A percentile compares a stretch with the other conserved stretches of the same genome.
Evolutionary conservation across 768 basidiomycete species (phyloP).

Genomic region (Boletus rufocinnamomeus): DNA sequence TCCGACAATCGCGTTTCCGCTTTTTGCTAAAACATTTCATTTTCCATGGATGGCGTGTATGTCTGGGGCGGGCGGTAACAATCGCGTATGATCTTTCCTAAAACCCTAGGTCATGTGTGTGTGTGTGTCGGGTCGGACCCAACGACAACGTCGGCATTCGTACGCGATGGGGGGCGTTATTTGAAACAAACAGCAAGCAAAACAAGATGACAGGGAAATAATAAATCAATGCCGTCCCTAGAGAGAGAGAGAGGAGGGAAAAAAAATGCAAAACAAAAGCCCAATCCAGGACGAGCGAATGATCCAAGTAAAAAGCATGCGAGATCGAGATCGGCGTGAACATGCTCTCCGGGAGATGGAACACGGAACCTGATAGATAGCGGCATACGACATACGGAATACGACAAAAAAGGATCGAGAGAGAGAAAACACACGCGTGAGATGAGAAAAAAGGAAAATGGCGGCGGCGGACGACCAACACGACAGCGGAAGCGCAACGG

Average conservation of each 20-base stretch:
- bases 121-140: neutral
- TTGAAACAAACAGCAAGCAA: neutral
- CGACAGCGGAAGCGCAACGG: neutral
- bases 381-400: slow-evolving; percentile 15
- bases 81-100: neutral
- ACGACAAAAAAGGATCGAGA: neutral
- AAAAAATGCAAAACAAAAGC: neutral
- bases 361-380: slow-evolving; percentile 13
- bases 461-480: neutral
- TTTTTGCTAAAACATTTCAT: neutral
- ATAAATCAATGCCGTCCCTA: slow-evolving; percentile 4
- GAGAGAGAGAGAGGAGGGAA: no score
- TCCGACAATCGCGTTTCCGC: neutral
- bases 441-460: neutral
- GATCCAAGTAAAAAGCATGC: slow-evolving; percentile 8
- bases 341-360: neutral
- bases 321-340: neutral
- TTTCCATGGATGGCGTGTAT: neutral
- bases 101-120: neutral
- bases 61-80: neutral
- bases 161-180: neutral
- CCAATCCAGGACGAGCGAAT: neutral
- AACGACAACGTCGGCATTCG: neutral
- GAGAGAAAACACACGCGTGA: neutral
- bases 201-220: neutral